Evolutionary conservation across 371 early-diverging fungal genomes (phyloP).

Genomic region (Saksenaea oblongispora): DNA sequence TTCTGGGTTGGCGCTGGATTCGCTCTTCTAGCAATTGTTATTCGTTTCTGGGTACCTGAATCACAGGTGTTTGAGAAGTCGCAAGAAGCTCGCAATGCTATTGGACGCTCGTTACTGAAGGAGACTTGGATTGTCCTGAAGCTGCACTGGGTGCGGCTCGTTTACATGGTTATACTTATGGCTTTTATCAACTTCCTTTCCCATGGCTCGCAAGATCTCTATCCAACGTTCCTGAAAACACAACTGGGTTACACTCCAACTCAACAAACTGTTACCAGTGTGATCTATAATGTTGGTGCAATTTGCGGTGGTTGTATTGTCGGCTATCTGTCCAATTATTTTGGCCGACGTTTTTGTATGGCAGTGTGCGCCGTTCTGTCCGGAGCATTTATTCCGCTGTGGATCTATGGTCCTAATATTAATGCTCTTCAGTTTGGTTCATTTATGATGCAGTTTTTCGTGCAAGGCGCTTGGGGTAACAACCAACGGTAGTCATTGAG

Average conservation of each 20-base stretch:
- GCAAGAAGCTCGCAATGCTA: slow-evolving; percentile 35
- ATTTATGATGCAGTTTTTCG: slow-evolving; percentile 65
- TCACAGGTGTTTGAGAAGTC: slow-evolving; percentile 55
- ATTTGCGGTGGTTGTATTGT: slow-evolving; percentile 65
- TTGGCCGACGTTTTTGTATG: slow-evolving; percentile 63
- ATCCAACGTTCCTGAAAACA: slow-evolving; percentile 64
- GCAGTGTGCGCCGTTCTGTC: slow-evolving; percentile 49
- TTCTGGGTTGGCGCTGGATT: slow-evolving; percentile 72
- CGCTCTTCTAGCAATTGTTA: slow-evolving; percentile 56
- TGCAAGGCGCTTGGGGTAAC: slow-evolving; percentile 71
- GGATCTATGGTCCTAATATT: slow-evolving; percentile 57
- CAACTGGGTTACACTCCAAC: slow-evolving; percentile 56
- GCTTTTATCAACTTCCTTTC: slow-evolving; percentile 68
- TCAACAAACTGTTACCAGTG: slow-evolving; percentile 60
- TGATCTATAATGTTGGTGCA: slow-evolving; percentile 68
- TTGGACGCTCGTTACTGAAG: slow-evolving; percentile 34
- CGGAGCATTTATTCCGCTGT: slow-evolving; percentile 67
- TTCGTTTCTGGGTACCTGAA: slow-evolving; percentile 70
- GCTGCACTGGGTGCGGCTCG: slow-evolving; percentile 56
- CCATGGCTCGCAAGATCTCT: slow-evolving; percentile 74
- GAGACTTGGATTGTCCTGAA: slow-evolving; percentile 52
- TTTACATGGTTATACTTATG: slow-evolving; percentile 64
- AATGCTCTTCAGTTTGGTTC: slow-evolving; percentile 55
- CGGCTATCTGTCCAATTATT: slow-evolving; percentile 68
- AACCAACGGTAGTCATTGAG: too few species aligned